Evolutionary conservation across 129 eudicot genomes (phyloP), one percentile per base, ranked within the genome.

Genomic region (Scalesia atractyloides): DNA sequence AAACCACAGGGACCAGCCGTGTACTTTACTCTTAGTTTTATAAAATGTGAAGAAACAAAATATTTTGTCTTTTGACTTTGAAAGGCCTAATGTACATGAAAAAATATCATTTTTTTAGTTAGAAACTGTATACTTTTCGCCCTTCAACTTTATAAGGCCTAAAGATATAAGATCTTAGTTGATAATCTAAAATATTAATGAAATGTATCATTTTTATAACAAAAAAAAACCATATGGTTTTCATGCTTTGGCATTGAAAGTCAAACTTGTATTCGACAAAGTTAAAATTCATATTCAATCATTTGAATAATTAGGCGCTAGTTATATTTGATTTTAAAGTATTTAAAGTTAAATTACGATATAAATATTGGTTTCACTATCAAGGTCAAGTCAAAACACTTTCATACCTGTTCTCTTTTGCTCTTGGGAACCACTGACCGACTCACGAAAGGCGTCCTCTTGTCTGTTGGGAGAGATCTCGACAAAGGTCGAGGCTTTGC

Each of bases 341-440:
- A n/a, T 33, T 47, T 68, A n/a, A 26, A 30, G 20, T 68, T 26
- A 49, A n/a, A 13, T 26, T 49, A 26, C 49, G 47, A 49, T 68
- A 68, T 33, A 49, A 50, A 7, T 68, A 15, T 24, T 49, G 3
- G 16, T 68, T 68, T 30, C 43, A 26, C 2, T 24, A 7, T 49
- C 44, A 68, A 68, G 58, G 56, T 43, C 49, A 8, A 49, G 51
- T 44, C 56, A 46, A 10, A 30, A 48, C 17, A 34, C 6, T 62
- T 24, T 30, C 59, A 58, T 90, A 94, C 99, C 97, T 84, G 85
- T 63, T 86, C 82, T 18, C 86, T 70, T 83, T 87, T 89, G 89
- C 88, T 83, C 84, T 89, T 89, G 24, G 79, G 85, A 70, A 61
- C 73, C 60, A 73, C 73, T 5, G 84, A 73, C 62, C 84, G 86